These are phyloP conservation scores for Ogataea populi-albae DNA, from an alignment of 805 yeast genomes.

Conservation along the genomic window DNA sequence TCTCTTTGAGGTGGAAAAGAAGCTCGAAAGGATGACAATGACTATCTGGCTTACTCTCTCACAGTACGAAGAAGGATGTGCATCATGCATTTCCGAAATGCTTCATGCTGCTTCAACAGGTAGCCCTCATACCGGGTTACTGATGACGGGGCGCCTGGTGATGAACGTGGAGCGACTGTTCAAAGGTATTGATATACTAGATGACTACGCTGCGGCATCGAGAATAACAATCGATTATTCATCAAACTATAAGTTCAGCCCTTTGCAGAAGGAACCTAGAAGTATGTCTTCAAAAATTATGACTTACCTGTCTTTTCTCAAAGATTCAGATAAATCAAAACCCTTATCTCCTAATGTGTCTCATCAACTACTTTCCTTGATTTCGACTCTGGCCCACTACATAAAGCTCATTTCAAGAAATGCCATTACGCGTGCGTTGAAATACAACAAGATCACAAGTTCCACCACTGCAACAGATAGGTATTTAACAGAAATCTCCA, in stretches of 20 bases:
- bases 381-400: conserved; percentile 91
- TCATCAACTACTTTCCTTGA: conserved; percentile 70
- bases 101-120: conserved; percentile 76
- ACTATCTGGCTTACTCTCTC: conserved; percentile 84
- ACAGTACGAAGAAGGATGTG: conserved; percentile 86
- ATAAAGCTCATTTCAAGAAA: conserved; percentile 78
- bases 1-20: conserved; percentile 56
- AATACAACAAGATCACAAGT: conserved; percentile 53
- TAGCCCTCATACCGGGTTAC: conserved; percentile 63
- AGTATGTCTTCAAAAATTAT: conserved; percentile 85
- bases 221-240: conserved; percentile 22
- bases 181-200: conserved; percentile 60
- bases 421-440: conserved; percentile 77
- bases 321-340: conserved; percentile 49
- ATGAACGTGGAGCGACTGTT: conserved; percentile 74
- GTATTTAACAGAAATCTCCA: conserved; percentile 54
- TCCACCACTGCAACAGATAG: conserved; percentile 60
- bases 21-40: conserved; percentile 55
- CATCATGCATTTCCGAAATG: conserved; percentile 89
- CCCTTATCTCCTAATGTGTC: conserved; percentile 42
- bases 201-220: conserved; percentile 20
- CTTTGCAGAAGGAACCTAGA: conserved; percentile 65
- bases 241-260: conserved; percentile 31
- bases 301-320: conserved; percentile 78
- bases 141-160: conserved; percentile 69